Evolutionary conservation across 2,329 filamentous ascomycete species (phyloP).

Genomic region (Trichoderma brevicompactum): DNA sequence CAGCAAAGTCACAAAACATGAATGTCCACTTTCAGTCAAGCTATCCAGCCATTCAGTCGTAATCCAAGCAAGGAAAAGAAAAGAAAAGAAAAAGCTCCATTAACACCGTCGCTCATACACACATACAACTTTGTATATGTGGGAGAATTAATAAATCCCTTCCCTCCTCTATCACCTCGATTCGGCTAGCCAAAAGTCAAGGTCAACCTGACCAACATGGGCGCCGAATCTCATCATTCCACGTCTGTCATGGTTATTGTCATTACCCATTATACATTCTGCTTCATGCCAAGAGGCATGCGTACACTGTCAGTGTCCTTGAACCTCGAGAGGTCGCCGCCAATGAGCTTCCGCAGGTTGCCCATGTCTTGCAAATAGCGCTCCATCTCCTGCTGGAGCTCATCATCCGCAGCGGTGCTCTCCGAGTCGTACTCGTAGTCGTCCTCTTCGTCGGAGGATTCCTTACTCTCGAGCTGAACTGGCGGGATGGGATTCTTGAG

Average conservation of each 20-base stretch:
- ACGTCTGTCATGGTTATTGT: not conserved
- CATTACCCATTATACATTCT: slow-evolving; percentile 44
- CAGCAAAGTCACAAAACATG: not conserved
- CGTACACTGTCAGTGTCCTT: slow-evolving; percentile 64
- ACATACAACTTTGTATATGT: not conserved
- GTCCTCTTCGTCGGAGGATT: slow-evolving; percentile 49
- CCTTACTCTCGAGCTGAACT: slow-evolving; percentile 42
- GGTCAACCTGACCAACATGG: not conserved
- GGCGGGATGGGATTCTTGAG: slow-evolving; percentile 88
- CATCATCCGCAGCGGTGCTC: slow-evolving; percentile 54
- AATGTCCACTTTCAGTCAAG: not conserved
- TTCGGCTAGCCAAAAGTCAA: no score
- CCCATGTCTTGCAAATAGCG: slow-evolving; percentile 81
- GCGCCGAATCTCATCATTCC: not conserved
- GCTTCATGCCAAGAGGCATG: slow-evolving; percentile 51
- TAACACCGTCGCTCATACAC: slow-evolving; percentile 7
- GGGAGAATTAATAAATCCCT: not conserved
- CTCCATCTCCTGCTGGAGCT: slow-evolving; percentile 85
- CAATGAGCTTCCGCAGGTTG: slow-evolving; percentile 66
- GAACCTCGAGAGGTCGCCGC: slow-evolving; percentile 75
- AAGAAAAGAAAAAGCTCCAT: not conserved
- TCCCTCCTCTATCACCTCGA: no score
- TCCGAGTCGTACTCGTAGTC: slow-evolving; percentile 62
- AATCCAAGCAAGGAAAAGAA: not conserved
- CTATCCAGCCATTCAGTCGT: not conserved